Base-by-base conservation (phyloP, 495 filamentous ascomycete species). In the Pyrenula aspistea region DNA sequence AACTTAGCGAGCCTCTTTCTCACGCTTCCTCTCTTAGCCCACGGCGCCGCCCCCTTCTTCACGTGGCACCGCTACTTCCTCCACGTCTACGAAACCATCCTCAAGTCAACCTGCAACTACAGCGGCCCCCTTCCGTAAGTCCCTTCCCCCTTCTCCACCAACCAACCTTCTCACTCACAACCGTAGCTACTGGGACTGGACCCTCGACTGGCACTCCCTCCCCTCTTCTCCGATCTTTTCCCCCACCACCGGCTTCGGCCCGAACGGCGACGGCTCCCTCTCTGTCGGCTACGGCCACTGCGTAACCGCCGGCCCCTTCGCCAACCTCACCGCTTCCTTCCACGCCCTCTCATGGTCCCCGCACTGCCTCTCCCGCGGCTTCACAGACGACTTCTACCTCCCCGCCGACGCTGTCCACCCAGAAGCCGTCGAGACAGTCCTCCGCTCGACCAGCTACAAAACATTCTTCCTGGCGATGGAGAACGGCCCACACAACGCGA, bases 51-150 rank as follows among this genome's bases (percentile, higher is more conserved):
- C 0, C 56, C 59, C 23, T 79, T 80, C 61, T 59, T 79, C 11
- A 70, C 73, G 11, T 80, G 72, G 67, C 78, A 82, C 58, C 67
- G 78, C 51, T 77, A 76, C 57, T 76, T 73, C 47, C 22, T 77
- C 2, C 60, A 64, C 21, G 60, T 68, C 2, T 75, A 76, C 53
- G 77, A 78, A 57, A 65, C 65, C 2, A 53, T 72, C 0, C 57
- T 82, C 22, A 60, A 65, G 49, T 59, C 67, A 1, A 70, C 73
- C 53, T 81, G 78, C 54, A 64, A 66, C 21, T 81, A 76, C 57
- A 61, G 54, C 10, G 73, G 73, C 2, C 62, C 64, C 12, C 67
- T 77, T 20, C 73, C 77, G 71, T 79, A 66, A 54, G 64, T 59
- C 20, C 57, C 56, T 42, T 42, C 15, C 2, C 25, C 12, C n/a